A percentile compares a stretch with the other conserved stretches of the same genome.
These are phyloP conservation scores for Vitis hybrid DNA, from an alignment of 177 flowering plant genomes.

Conservation along the genomic window DNA sequence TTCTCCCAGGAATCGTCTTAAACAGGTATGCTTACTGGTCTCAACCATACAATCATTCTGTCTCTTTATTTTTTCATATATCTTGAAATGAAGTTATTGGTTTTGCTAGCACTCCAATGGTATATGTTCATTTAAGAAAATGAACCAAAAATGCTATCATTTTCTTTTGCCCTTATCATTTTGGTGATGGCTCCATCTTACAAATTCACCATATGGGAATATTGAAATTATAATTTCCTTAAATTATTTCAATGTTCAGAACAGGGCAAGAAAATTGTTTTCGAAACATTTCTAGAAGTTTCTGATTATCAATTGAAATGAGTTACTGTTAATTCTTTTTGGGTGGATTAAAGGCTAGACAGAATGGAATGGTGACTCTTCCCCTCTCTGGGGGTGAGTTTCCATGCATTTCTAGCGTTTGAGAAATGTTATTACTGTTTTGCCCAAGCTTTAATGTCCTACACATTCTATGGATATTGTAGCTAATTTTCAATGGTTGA, in stretches of 20 bases:
- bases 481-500: background rate
- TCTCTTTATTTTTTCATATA: background rate
- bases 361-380: background rate
- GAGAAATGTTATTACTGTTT: background rate
- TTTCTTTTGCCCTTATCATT: too few relatives aligned
- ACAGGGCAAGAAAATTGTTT: background rate
- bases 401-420: background rate
- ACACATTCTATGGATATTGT: background rate
- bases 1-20: conserved; percentile 20
- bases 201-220: too few relatives aligned
- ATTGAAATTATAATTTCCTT: too few relatives aligned
- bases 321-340: background rate
- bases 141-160: too few relatives aligned
- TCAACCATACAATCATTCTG: too few relatives aligned
- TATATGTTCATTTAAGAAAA: too few relatives aligned
- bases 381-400: background rate
- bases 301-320: background rate
- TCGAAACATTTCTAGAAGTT: background rate
- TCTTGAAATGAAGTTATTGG: too few relatives aligned
- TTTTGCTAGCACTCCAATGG: background rate
- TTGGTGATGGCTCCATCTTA: too few relatives aligned
- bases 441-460: too few relatives aligned
- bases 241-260: too few relatives aligned
- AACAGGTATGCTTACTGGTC: conserved; percentile 37
- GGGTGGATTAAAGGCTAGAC: too few relatives aligned